Conservation (phyloP, 2,329 filamentous ascomycete species). For the Sporothrix sp. region DNA sequence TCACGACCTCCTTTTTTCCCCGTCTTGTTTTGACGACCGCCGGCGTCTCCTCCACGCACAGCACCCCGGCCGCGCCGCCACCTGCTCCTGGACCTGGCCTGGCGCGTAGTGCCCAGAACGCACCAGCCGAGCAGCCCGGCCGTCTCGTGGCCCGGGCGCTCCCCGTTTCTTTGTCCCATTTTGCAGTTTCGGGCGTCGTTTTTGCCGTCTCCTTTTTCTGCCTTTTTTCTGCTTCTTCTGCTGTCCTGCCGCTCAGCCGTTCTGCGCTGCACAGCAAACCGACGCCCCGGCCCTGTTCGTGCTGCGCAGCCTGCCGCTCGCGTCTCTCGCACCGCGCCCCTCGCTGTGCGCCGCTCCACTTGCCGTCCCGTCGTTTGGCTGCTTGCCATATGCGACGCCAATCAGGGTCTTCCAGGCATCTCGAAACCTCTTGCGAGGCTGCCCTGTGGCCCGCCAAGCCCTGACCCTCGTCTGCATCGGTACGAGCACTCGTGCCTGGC, state of each 20-base stretch:
- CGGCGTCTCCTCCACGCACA: too few relatives aligned
- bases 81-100: not conserved
- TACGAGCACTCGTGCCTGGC: too few relatives aligned
- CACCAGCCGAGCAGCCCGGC: constrained; percentile 3
- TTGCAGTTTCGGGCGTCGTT: not conserved
- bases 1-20: not conserved
- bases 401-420: constrained; percentile 36
- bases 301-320: not conserved
- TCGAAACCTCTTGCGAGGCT: constrained; percentile 28
- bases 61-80: not conserved
- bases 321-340: not conserved
- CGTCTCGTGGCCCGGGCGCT: constrained; percentile 7
- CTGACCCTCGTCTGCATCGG: constrained; percentile 25
- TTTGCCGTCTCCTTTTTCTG: not conserved
- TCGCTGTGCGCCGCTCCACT: not conserved
- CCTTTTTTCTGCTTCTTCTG: not conserved
- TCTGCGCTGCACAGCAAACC: not conserved
- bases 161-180: constrained; percentile 1
- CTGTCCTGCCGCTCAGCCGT: not conserved
- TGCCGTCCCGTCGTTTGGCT: constrained; percentile 16
- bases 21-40: too few relatives aligned
- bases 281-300: not conserved
- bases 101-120: constrained; percentile 2
- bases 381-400: constrained; percentile 37
- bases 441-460: constrained; percentile 25